A percentile compares a stretch with the other conserved stretches of the same genome.
Evolutionary conservation across 257 asterid genomes (phyloP).

Genomic region (Plectranthus barbatus): DNA sequence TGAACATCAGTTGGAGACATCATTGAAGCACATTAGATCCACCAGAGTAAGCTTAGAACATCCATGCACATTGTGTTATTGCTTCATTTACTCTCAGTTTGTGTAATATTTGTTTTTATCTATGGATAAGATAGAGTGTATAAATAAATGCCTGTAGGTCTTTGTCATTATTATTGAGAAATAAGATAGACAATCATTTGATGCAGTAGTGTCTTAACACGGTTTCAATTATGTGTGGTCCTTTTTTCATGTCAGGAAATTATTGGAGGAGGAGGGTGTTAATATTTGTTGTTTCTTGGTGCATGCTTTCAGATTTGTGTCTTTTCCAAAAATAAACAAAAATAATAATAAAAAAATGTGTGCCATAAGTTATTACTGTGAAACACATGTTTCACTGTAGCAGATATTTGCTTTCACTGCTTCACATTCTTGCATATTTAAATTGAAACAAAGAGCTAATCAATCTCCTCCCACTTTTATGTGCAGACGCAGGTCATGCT

Average conservation of each 20-base stretch:
- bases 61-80: background rate
- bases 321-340: too few species aligned
- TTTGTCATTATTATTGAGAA: background rate
- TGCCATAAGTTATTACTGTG: too few species aligned
- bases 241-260: background rate
- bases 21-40: conserved; percentile 82
- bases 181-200: background rate
- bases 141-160: background rate
- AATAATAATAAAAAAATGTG: too few species aligned
- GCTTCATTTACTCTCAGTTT: too few species aligned
- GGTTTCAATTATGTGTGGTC: background rate
- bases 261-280: background rate
- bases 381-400: background rate
- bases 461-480: background rate
- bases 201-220: background rate
- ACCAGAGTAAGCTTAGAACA: conserved; percentile 57
- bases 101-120: too few species aligned
- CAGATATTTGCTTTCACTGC: too few species aligned
- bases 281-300: background rate
- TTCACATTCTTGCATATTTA: too few species aligned
- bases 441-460: too few species aligned
- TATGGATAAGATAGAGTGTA: background rate
- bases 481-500: conserved; percentile 83
- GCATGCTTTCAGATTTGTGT: background rate
- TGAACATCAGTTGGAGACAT: conserved; percentile 74